Conservation (phyloP, 306 rosid species). For the Malus asiatica region DNA sequence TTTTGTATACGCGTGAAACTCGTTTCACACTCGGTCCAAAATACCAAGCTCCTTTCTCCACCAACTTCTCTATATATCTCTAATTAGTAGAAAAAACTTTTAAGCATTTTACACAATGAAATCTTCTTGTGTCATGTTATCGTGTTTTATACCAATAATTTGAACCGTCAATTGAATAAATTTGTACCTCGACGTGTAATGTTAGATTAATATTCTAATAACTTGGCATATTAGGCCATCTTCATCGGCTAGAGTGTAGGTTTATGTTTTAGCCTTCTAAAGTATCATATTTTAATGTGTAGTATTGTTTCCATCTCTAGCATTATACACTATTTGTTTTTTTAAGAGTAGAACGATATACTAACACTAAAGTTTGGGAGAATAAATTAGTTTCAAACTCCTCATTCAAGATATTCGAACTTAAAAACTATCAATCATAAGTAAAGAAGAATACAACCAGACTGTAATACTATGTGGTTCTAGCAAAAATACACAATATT, state of each 20-base stretch:
- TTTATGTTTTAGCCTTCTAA: not conserved
- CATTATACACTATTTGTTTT: not conserved
- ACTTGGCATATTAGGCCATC: not conserved
- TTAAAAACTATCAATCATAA: no score
- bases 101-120: not conserved
- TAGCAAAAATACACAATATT: no score
- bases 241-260: not conserved
- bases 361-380: no score
- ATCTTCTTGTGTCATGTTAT: no score
- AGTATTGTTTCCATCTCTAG: no score
- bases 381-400: no score
- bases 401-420: no score
- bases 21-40: not conserved
- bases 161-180: not conserved
- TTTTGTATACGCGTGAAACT: not conserved
- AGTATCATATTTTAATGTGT: no score
- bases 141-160: not conserved
- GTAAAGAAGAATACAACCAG: no score
- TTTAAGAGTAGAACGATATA: no score
- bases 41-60: not conserved
- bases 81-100: not conserved
- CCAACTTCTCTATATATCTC: not conserved
- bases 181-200: not conserved
- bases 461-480: no score
- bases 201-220: no score